phyloP scores from a whole-genome alignment of 441 rosid species.

The Geranium incanum region DNA sequence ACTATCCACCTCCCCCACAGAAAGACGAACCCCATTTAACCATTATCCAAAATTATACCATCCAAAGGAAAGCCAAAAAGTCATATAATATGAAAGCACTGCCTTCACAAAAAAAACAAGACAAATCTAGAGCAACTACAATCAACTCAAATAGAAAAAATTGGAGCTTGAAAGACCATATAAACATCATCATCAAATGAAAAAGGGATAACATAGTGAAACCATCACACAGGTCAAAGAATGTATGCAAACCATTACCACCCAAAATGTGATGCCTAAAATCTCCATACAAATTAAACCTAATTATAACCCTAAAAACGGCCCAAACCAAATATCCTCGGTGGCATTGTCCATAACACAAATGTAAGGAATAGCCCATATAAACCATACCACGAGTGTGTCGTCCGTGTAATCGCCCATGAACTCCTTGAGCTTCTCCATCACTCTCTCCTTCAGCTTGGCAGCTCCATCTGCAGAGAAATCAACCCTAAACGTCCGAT shows the following conservation, averaged over 20 bases:
- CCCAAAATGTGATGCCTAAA: not conserved
- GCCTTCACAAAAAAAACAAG: not conserved
- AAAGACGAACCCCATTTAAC: not conserved
- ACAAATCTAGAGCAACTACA: not conserved
- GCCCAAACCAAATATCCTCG: not conserved
- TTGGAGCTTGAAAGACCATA: not conserved
- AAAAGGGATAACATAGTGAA: not conserved
- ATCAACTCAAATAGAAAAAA: not conserved
- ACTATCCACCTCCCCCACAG: not conserved
- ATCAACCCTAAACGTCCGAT: conserved; percentile 58
- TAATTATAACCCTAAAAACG: not conserved
- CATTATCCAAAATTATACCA: not conserved
- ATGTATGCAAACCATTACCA: not conserved
- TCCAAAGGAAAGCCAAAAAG: not conserved
- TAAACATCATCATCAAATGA: not conserved
- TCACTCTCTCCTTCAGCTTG: conserved; percentile 58
- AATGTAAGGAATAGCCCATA: not conserved
- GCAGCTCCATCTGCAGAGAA: conserved; percentile 62
- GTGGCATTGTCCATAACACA: not conserved
- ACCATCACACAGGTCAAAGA: not conserved
- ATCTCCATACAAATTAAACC: not conserved
- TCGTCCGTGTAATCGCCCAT: conserved; percentile 98
- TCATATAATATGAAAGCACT: not conserved
- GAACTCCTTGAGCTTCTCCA: conserved; percentile 75
- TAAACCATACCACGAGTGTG: conserved; percentile 69